These are phyloP conservation scores for Picochlorum sp. DNA, from an alignment of 139 green algal genomes.

Conservation along the genomic window DNA sequence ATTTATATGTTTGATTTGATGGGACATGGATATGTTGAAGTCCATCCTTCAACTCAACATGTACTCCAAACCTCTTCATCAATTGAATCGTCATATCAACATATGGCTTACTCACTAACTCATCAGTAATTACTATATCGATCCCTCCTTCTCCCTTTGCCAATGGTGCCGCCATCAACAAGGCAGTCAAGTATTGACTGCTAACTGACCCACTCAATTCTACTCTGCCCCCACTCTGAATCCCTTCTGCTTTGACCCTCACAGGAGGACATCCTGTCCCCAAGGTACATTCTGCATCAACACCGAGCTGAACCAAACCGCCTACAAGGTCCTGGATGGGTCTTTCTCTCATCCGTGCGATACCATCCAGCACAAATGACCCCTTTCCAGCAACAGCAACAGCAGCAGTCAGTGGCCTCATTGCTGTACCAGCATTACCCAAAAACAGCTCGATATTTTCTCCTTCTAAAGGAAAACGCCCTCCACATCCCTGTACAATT, in stretches of 20 bases:
- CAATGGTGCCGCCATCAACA: constrained; percentile 94
- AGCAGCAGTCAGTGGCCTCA: constrained; percentile 92
- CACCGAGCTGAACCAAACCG: constrained; percentile 86
- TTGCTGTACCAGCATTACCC: constrained; percentile 96
- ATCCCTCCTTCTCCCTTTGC: constrained; percentile 43
- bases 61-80: constrained; percentile 88
- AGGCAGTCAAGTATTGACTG: constrained; percentile 93
- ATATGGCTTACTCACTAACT: constrained; percentile 91
- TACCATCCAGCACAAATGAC: constrained; percentile 78
- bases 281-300: constrained; percentile 79
- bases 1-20: constrained; percentile 70
- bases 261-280: constrained; percentile 96
- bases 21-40: constrained; percentile 67
- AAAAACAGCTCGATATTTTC: constrained; percentile 74
- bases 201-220: constrained; percentile 44
- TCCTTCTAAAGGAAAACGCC: constrained; percentile 57
- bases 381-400: constrained; percentile 87
- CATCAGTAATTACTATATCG: constrained; percentile 80
- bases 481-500: constrained; percentile 73
- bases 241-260: constrained; percentile 60
- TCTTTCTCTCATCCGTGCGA: constrained; percentile 87
- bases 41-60: constrained; percentile 61
- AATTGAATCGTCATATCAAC: constrained; percentile 98
- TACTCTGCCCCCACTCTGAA: constrained; percentile 69
- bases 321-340: constrained; percentile 87